These are phyloP conservation scores for Xylaria curta DNA, from an alignment of 495 filamentous ascomycete species.

Conservation along the genomic window DNA sequence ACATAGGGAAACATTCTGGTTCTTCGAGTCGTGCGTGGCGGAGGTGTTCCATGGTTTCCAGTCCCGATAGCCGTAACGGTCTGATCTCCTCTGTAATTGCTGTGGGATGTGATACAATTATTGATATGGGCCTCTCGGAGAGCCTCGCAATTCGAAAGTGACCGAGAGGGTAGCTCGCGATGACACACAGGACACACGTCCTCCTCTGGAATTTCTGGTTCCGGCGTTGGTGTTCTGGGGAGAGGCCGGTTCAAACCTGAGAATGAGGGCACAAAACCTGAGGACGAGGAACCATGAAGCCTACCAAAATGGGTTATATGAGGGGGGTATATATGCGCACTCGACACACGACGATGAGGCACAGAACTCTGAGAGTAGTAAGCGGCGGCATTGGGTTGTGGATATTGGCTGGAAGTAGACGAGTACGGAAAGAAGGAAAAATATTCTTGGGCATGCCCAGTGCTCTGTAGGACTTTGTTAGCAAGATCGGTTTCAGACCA, in stretches of 20 bases:
- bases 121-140: constrained; percentile 78
- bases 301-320: constrained; percentile 36
- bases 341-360: constrained; percentile 30
- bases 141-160: constrained; percentile 62
- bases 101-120: constrained; percentile 70
- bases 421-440: constrained; percentile 26
- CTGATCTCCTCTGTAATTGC: constrained; percentile 40
- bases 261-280: constrained; percentile 23
- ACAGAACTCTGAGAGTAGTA: constrained; percentile 40
- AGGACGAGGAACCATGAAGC: constrained; percentile 29
- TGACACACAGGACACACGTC: constrained; percentile 94
- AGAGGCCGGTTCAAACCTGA: constrained; percentile 37
- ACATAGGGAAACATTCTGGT: constrained; percentile 67
- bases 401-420: constrained; percentile 40
- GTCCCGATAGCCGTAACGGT: constrained; percentile 15
- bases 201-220: constrained; percentile 68
- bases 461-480: constrained; percentile 32
- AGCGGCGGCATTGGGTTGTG: constrained; percentile 46
- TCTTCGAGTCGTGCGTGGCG: constrained; percentile 42
- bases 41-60: constrained; percentile 33
- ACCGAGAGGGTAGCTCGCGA: constrained; percentile 70
- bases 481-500: background rate
- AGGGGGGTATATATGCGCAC: constrained; percentile 32
- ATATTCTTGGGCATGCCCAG: constrained; percentile 32
- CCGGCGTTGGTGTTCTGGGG: constrained; percentile 34